phyloP scores from a whole-genome alignment of 139 green algal genomes.

The Monoraphidium neglectum region DNA sequence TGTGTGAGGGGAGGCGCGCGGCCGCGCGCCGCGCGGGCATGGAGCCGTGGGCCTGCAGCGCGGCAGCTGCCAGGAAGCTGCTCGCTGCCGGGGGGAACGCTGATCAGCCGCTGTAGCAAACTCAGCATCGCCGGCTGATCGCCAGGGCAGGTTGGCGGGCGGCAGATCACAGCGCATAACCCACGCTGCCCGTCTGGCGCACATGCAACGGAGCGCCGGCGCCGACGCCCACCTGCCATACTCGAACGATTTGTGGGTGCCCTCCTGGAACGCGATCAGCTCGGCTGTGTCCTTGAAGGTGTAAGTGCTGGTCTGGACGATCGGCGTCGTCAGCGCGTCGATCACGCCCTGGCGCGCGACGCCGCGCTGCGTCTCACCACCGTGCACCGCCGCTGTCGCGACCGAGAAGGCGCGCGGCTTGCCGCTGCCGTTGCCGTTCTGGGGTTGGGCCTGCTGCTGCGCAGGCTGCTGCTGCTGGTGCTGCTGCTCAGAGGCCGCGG shows the following conservation, averaged over 20 bases:
- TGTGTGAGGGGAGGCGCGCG: no score
- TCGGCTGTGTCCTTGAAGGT: conserved; percentile 91
- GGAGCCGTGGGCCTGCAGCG: no score
- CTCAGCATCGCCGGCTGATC: no score
- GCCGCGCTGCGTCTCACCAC: conserved; percentile 5
- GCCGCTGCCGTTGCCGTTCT: not conserved
- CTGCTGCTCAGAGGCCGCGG: not conserved
- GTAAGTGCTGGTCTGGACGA: conserved; percentile 97
- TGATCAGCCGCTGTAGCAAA: no score
- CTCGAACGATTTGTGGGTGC: conserved; percentile 89
- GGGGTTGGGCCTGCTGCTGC: not conserved
- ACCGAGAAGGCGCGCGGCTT: not conserved
- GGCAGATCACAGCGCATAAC: no score
- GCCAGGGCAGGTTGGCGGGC: no score
- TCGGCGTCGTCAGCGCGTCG: conserved; percentile 96
- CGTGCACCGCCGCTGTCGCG: not conserved
- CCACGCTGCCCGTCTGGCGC: no score
- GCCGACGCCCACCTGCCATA: no score
- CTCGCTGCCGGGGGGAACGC: no score
- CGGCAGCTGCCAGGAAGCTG: no score
- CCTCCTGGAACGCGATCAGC: conserved; percentile 98
- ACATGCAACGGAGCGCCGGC: no score
- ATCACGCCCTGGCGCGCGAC: conserved; percentile 48
- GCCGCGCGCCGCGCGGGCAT: no score
- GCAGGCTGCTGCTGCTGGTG: not conserved